These are phyloP conservation scores for Diaporthe aspalathi DNA, from an alignment of 2,329 filamentous ascomycete species.

Conservation along the genomic window DNA sequence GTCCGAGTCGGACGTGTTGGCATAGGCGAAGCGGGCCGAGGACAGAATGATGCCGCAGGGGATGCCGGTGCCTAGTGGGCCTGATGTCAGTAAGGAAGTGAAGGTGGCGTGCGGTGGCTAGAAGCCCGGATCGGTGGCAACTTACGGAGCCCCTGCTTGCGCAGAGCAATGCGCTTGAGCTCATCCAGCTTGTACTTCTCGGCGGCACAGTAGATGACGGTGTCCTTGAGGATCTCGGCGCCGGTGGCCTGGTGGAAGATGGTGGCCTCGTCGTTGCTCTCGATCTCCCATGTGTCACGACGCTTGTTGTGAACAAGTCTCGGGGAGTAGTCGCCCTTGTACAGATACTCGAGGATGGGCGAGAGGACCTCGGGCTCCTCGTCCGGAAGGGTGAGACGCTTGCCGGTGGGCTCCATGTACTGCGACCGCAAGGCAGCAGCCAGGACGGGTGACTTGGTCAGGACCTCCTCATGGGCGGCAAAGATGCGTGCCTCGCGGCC, in stretches of 20 bases:
- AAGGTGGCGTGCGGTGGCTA: conserved; percentile 16
- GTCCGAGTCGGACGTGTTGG: conserved; percentile 88
- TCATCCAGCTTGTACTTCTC: conserved; percentile 86
- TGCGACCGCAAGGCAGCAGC: conserved; percentile 71
- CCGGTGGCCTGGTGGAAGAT: conserved; percentile 75
- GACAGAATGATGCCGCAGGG: conserved; percentile 86
- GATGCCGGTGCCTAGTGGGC: conserved; percentile 73
- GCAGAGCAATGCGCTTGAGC: conserved; percentile 84
- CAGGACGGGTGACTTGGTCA: conserved; percentile 84
- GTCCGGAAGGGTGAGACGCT: conserved; percentile 82
- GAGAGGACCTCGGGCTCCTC: conserved; percentile 94
- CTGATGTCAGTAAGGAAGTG: conserved; percentile 30
- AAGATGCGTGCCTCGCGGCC: conserved; percentile 87
- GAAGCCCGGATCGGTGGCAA: not conserved
- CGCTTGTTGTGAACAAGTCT: conserved; percentile 85
- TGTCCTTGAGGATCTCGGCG: conserved; percentile 83
- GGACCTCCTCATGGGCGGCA: conserved; percentile 88
- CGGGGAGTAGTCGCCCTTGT: conserved; percentile 94
- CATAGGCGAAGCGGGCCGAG: conserved; percentile 88
- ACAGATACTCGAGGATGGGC: conserved; percentile 88
- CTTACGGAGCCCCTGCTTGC: conserved; percentile 87
- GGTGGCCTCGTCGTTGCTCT: conserved; percentile 72
- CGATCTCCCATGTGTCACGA: conserved; percentile 82
- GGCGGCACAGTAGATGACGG: conserved; percentile 89
- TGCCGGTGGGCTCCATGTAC: conserved; percentile 70